phyloP scores from a whole-genome alignment of 192 early-diverging fungal species.

The Backusella macrospora region DNA sequence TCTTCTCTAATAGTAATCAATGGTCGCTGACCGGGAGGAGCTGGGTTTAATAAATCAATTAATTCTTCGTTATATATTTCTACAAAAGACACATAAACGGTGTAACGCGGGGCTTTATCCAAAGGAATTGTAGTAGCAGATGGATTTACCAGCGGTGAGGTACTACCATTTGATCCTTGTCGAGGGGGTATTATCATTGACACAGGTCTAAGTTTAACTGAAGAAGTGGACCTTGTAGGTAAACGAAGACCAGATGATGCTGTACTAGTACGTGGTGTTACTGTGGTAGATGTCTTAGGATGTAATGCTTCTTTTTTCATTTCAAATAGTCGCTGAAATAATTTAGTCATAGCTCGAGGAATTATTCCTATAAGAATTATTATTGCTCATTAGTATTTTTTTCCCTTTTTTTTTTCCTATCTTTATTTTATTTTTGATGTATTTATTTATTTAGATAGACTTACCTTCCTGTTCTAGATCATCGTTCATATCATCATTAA shows the following conservation, averaged over 20 bases:
- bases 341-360: slow-evolving; percentile 64
- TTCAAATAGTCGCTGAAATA: slow-evolving; percentile 48
- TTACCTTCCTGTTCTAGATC: slow-evolving; percentile 39
- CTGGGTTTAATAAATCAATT: slow-evolving; percentile 82
- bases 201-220: slow-evolving; percentile 14
- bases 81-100: slow-evolving; percentile 81
- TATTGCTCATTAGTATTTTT: background rate
- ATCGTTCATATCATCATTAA: slow-evolving; percentile 19
- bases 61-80: slow-evolving; percentile 98
- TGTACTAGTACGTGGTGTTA: background rate
- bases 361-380: slow-evolving; percentile 54
- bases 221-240: slow-evolving; percentile 16
- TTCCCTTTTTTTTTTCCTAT: background rate
- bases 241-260: slow-evolving; percentile 14
- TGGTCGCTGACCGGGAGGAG: slow-evolving; percentile 55
- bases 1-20: slow-evolving; percentile 81
- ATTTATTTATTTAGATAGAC: background rate
- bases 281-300: background rate
- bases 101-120: slow-evolving; percentile 33
- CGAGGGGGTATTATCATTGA: slow-evolving; percentile 19
- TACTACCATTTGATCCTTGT: slow-evolving; percentile 5
- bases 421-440: background rate
- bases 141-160: slow-evolving; percentile 1
- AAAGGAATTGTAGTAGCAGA: background rate
- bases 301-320: slow-evolving; percentile 13